Percentiles rank a stretch among this genome's conserved stretches.
phyloP scores from a whole-genome alignment of 1,139 yeast genomes.

The Candida smagusa region DNA sequence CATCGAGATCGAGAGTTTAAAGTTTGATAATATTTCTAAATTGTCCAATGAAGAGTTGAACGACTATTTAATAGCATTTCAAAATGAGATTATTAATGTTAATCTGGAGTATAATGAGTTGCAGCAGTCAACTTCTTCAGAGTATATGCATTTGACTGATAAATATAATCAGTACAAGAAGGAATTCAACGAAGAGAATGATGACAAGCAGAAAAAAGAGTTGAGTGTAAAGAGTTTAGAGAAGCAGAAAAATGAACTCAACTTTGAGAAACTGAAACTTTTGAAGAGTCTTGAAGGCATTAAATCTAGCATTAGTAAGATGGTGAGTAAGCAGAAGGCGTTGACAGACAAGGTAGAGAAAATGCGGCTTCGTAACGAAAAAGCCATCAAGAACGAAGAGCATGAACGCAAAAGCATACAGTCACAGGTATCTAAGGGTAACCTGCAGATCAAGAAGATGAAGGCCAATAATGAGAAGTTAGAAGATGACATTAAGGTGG shows the following conservation, averaged over 20 bases:
- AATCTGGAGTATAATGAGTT: slow-evolving; percentile 24
- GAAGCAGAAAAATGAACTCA: slow-evolving; percentile 27
- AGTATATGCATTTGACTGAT: slow-evolving; percentile 21
- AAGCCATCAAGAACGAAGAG: slow-evolving; percentile 18
- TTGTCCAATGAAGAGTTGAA: slow-evolving; percentile 13
- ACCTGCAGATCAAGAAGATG: slow-evolving; percentile 11
- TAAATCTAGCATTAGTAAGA: slow-evolving; percentile 18
- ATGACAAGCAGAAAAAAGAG: slow-evolving; percentile 29
- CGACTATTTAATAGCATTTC: slow-evolving; percentile 24
- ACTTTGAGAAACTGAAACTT: slow-evolving; percentile 33
- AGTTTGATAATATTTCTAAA: slow-evolving; percentile 7
- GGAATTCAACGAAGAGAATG: slow-evolving; percentile 33
- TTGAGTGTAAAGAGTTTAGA: slow-evolving; percentile 33
- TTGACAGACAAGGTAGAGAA: slow-evolving; percentile 22
- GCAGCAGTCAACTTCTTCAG: slow-evolving; percentile 19
- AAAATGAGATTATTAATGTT: slow-evolving; percentile 26
- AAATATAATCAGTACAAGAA: slow-evolving; percentile 19
- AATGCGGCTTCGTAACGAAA: slow-evolving; percentile 23
- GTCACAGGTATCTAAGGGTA: slow-evolving; percentile 13
- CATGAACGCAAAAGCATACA: slow-evolving; percentile 20
- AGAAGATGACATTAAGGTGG: slow-evolving; percentile 13
- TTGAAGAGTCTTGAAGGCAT: slow-evolving; percentile 23
- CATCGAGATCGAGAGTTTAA: background rate
- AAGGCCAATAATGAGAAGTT: slow-evolving; percentile 21
- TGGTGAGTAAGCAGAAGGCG: slow-evolving; percentile 21